phyloP scores from a whole-genome alignment of 257 asterid genomes.

The Plectranthus barbatus region DNA sequence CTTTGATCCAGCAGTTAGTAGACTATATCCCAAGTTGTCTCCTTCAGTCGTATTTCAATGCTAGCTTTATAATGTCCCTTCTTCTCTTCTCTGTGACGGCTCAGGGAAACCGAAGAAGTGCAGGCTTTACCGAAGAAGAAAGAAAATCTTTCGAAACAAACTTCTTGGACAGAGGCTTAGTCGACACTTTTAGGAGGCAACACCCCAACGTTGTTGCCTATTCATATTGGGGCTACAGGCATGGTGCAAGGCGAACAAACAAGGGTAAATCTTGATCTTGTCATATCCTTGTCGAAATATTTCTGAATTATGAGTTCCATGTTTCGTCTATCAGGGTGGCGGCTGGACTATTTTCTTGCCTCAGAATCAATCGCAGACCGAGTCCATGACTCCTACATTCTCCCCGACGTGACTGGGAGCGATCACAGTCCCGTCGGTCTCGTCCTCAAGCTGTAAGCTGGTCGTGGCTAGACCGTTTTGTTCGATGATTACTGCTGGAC shows the following conservation, averaged over 20 bases:
- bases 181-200: constrained; percentile 91
- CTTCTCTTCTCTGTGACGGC: not conserved
- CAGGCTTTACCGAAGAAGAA: constrained; percentile 91
- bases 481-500: not conserved
- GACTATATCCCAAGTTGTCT: constrained; percentile 7
- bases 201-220: constrained; percentile 88
- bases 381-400: constrained; percentile 77
- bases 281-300: no score
- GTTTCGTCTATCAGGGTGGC: constrained; percentile 66
- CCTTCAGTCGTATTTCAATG: not conserved
- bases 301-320: not conserved
- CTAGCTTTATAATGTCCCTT: not conserved
- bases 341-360: constrained; percentile 89
- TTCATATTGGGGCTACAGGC: constrained; percentile 96
- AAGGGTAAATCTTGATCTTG: constrained; percentile 34
- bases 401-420: constrained; percentile 84
- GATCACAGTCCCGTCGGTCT: constrained; percentile 92
- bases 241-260: constrained; percentile 75
- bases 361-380: constrained; percentile 61
- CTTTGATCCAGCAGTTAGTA: constrained; percentile 75
- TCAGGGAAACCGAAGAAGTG: constrained; percentile 96
- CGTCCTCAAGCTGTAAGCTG: constrained; percentile 50
- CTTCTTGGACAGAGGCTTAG: constrained; percentile 71
- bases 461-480: not conserved
- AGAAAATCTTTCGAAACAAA: constrained; percentile 67